Base-by-base conservation (phyloP, 148 eudicot genomes). In the Euryodendron excelsum region DNA sequence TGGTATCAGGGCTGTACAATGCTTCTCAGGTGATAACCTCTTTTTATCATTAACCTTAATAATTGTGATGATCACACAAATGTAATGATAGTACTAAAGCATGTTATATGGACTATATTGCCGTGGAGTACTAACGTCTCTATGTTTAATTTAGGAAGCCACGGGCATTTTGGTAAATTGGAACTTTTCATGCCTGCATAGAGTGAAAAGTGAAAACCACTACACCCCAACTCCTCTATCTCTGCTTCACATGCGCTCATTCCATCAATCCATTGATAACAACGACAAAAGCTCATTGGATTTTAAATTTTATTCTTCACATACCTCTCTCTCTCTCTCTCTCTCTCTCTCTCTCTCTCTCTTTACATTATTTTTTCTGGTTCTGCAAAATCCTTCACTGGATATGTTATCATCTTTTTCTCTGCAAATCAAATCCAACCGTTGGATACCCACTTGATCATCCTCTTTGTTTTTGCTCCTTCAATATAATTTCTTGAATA, bases 161-260 rank as follows among this genome's bases (percentile, higher is more conserved):
- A 14, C 18, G 74, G 74, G 25, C 55, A 27, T 70, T 47, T 6
- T 11, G 56, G 74, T 70, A 70, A 70, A 18, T 70, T 47, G 3
- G 0, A 8, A 70, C 58, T 18, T 70, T 1, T 17, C 74, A 70
- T 52, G 74, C 74, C 56, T 6, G 27, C 55, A 2, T 20, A 70
- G 36, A 45, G 56, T 6, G 34, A 47, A 48, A 70, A n/a, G n/a
- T n/a, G 44, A 47, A 48, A 70, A 70, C 74, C 18, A 45, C 74
- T 15, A 52, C 36, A 45, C 73, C 73, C 56, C 58, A 36, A 69
- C 58, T 27, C 30, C 74, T 27, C 77, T 76, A 41, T 76, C 78
- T 73, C 58, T 41, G 30, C 65, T 39, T 86, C 87, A 88, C 91
- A 86, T 86, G 86, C 83, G 61, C 79, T 52, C 74, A 55, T 65